These are phyloP conservation scores for Claviceps cyperi DNA, from an alignment of 2,329 filamentous ascomycete genomes.

Conservation along the genomic window DNA sequence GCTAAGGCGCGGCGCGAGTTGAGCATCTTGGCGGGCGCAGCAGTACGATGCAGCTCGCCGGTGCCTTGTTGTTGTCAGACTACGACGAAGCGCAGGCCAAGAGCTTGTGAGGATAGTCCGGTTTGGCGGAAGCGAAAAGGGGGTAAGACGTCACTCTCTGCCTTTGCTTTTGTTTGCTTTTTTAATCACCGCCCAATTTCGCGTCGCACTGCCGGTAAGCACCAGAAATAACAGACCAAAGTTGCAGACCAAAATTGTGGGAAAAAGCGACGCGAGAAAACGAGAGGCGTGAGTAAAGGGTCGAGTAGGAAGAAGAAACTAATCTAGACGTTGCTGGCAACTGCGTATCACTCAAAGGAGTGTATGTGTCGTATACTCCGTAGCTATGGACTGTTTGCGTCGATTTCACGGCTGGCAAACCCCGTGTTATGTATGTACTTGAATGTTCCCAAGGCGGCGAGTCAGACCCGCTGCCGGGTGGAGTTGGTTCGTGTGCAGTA, in stretches of 20 bases:
- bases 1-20: slow-evolving; percentile 64
- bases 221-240: not conserved
- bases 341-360: not conserved
- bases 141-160: not conserved
- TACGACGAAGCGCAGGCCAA: not conserved
- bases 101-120: not conserved
- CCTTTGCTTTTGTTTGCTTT: not conserved
- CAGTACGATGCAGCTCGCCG: not conserved
- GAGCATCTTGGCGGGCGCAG: slow-evolving; percentile 44
- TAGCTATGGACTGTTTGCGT: not conserved
- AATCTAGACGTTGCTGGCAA: no score
- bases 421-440: not conserved
- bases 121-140: not conserved
- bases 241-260: not conserved
- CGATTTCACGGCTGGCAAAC: not conserved
- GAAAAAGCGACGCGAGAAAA: not conserved
- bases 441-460: not conserved
- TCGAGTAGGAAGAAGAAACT: not conserved
- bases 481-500: not conserved
- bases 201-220: not conserved
- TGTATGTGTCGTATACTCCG: not conserved
- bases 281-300: not conserved
- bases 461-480: not conserved
- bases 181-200: not conserved
- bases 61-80: not conserved